A percentile compares a stretch with the other conserved stretches of the same genome.
Evolutionary conservation across 2,329 filamentous ascomycete genomes (phyloP).

Genomic region (Rutstroemia sp.): DNA sequence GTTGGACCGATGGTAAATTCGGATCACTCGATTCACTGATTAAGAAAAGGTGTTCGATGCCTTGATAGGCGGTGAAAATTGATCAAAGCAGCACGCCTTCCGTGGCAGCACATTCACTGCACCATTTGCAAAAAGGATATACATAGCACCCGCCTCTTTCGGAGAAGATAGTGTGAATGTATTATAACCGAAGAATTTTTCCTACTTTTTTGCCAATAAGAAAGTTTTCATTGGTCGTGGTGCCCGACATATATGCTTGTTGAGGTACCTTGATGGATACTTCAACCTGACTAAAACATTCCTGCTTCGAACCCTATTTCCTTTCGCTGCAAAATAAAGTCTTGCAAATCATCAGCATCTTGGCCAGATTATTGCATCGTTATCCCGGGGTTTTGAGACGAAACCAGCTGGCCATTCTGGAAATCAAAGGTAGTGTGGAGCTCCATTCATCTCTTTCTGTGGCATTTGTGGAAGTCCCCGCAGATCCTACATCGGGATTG

Average conservation of each 20-base stretch:
- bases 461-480: too few relatives aligned
- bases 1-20: too few relatives aligned
- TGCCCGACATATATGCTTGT: background rate
- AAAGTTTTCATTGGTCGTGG: background rate
- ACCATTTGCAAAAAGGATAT: background rate
- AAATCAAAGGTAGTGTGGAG: too few relatives aligned
- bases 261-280: constrained; percentile 5
- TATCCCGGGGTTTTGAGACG: too few relatives aligned
- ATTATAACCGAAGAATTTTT: background rate
- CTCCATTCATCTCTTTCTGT: too few relatives aligned
- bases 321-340: background rate
- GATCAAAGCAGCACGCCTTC: too few relatives aligned
- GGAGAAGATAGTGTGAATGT: background rate
- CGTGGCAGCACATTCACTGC: too few relatives aligned
- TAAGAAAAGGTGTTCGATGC: background rate
- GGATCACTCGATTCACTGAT: too few relatives aligned
- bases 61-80: background rate
- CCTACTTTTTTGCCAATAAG: background rate
- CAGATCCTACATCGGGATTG: too few relatives aligned
- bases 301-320: background rate
- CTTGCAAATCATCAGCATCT: background rate
- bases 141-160: background rate
- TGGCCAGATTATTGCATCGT: too few relatives aligned
- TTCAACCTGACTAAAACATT: background rate
- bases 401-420: too few relatives aligned